Conservation (phyloP, 352 stramenopile species). For the Aphanomyces invadans region DNA sequence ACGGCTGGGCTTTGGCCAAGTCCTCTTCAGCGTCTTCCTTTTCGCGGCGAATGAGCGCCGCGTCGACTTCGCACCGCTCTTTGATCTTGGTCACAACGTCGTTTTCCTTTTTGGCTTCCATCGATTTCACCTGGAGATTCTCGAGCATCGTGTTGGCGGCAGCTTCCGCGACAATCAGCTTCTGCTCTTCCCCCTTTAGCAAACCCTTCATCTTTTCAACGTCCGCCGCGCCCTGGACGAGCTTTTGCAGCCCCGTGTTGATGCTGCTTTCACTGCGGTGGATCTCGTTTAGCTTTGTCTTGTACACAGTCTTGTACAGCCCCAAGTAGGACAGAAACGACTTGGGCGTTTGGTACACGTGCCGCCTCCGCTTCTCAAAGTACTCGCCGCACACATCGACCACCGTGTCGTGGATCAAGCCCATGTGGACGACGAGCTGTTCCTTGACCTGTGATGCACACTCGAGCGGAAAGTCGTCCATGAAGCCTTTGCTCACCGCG, state of each 20-base stretch:
- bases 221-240: conserved; percentile 77
- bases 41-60: conserved; percentile 65
- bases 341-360: conserved; percentile 85
- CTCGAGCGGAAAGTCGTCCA: conserved; percentile 63
- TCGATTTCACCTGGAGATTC: conserved; percentile 60
- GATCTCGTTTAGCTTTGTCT: conserved; percentile 66
- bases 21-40: conserved; percentile 85
- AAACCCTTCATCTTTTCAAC: conserved; percentile 87
- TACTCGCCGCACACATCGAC: conserved; percentile 62
- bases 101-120: conserved; percentile 87
- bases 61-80: conserved; percentile 74
- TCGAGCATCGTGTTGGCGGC: conserved; percentile 80
- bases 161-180: conserved; percentile 72
- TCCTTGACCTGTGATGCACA: conserved; percentile 49
- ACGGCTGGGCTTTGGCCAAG: conserved; percentile 84
- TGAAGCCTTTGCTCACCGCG: conserved; percentile 69
- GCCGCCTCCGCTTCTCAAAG: conserved; percentile 61
- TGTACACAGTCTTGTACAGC: conserved; percentile 72
- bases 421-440: conserved; percentile 62
- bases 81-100: conserved; percentile 85
- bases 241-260: conserved; percentile 81
- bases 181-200: conserved; percentile 81
- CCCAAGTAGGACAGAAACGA: conserved; percentile 83
- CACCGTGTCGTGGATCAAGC: conserved; percentile 60
- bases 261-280: conserved; percentile 72